Conservation (phyloP, 2,329 filamentous ascomycete genomes). For the Stagonosporopsis chrysanthemi region DNA sequence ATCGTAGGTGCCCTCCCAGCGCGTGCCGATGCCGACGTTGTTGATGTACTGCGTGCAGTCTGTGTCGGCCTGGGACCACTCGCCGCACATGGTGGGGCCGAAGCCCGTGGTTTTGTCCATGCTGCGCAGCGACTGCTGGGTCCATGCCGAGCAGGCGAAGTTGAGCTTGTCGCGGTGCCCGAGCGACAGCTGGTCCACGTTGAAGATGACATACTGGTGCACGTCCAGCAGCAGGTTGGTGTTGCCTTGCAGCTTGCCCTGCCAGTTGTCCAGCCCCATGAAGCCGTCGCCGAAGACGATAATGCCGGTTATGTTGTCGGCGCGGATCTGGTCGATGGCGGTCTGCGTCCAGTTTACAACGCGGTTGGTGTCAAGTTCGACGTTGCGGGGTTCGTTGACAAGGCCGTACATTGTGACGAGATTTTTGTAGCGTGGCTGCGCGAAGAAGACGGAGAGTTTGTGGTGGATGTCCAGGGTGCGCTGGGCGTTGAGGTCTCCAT, state of each 20-base stretch:
- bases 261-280: slow-evolving; percentile 89
- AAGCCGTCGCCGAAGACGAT: slow-evolving; percentile 95
- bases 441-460: slow-evolving; percentile 88
- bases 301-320: slow-evolving; percentile 75
- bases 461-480: slow-evolving; percentile 88
- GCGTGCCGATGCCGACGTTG: slow-evolving; percentile 84
- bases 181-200: slow-evolving; percentile 81
- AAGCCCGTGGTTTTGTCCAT: slow-evolving; percentile 80
- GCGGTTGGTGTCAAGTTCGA: slow-evolving; percentile 65
- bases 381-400: slow-evolving; percentile 91
- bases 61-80: slow-evolving; percentile 97
- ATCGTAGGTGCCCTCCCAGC: slow-evolving; percentile 89
- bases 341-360: slow-evolving; percentile 82
- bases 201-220: slow-evolving; percentile 99
- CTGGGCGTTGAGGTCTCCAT: slow-evolving; percentile 79
- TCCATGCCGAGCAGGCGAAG: slow-evolving; percentile 90
- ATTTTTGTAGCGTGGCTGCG: slow-evolving; percentile 90
- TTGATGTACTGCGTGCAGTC: slow-evolving; percentile 90
- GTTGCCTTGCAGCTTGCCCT: slow-evolving; percentile 77
- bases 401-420: slow-evolving; percentile 92
- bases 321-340: slow-evolving; percentile 75
- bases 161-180: slow-evolving; percentile 83
- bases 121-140: slow-evolving; percentile 74
- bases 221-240: slow-evolving; percentile 87
- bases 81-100: slow-evolving; percentile 91